Evolutionary conservation across 2,329 filamentous ascomycete genomes (phyloP), one percentile per base, ranked within the genome.

Genomic region (Paracorniculantispora psalliotae): DNA sequence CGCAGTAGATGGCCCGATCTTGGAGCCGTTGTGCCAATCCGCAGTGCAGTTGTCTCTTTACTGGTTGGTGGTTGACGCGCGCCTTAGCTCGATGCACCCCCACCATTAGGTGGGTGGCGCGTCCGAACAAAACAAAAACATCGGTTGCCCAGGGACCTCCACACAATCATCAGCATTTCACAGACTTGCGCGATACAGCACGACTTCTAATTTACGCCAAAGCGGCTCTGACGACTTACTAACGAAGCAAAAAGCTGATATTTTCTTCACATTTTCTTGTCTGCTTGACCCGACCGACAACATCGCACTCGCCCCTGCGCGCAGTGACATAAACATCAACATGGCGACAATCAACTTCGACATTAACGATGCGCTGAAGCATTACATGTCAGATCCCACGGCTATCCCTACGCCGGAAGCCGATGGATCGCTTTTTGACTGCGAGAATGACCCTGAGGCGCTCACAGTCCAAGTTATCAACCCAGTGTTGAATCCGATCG

Each of bases 301-400:
- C 19, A 35, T 37, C 64, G 65, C 57, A 59, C 51, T 61, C 59
- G 49, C 66, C 63, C 43, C 26, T 33, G 52, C 64, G 65, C 61
- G 62, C 57, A 62, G 61, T 55, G 51, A 58, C 56, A 60, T 33
- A 61, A 65, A 66, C 68, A 69, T 66, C 73, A 67, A 73, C 72
- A 88, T 88, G 86, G 88, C 80, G 69, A 89, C 89, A 78, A 83
- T 92, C 72, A 83, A 88, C 69, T 99, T 99, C 77, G 91, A 97
- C 74, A 91, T 99, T 75, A 96, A 97, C 73, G 89, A 96, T 79
- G 91, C 92, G 65, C 88, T 97, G 74, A 97, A 96, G 81, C 85
- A 91, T 72, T 99, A 97, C 77, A 90, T 97, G 83, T 96, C 91
- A 76, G 93, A 97, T 72, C 93, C 94, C 9, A 80, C 86, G 48